These are phyloP conservation scores for Populus ilicifolia DNA, from an alignment of 345 rosid genomes.

Conservation along the genomic window DNA sequence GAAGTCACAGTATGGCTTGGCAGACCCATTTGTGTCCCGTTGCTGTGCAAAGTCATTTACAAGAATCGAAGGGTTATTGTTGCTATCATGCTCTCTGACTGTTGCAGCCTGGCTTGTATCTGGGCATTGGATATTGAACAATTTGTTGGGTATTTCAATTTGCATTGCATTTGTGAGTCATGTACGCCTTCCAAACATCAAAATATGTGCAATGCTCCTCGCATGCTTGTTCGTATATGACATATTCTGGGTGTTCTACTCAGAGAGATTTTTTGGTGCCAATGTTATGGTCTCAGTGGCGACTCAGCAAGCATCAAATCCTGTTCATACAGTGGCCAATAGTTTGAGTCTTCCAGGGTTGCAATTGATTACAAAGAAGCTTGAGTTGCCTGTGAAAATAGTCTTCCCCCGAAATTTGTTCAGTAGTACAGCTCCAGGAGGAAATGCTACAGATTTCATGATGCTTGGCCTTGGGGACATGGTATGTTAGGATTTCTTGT, in stretches of 20 bases:
- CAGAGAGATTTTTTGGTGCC: slow-evolving; percentile 96
- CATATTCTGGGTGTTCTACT: slow-evolving; percentile 98
- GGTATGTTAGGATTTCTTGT: slow-evolving; percentile 45
- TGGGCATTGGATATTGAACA: slow-evolving; percentile 95
- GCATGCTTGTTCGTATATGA: slow-evolving; percentile 84
- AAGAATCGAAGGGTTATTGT: slow-evolving; percentile 57
- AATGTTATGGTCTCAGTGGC: slow-evolving; percentile 99
- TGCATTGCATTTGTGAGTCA: slow-evolving; percentile 96
- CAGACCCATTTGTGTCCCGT: slow-evolving; percentile 80
- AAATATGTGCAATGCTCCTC: slow-evolving; percentile 83
- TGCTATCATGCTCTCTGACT: slow-evolving; percentile 44
- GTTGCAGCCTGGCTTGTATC: slow-evolving; percentile 90
- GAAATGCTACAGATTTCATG: slow-evolving; percentile 71
- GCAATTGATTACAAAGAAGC: slow-evolving; percentile 86
- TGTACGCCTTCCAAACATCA: slow-evolving; percentile 92
- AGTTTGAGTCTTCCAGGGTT: slow-evolving; percentile 94
- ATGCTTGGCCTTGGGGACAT: slow-evolving; percentile 99
- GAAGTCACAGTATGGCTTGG: slow-evolving; percentile 59
- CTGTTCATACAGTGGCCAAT: slow-evolving; percentile 88
- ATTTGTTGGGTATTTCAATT: slow-evolving; percentile 85
- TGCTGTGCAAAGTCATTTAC: slow-evolving; percentile 85
- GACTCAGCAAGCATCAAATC: slow-evolving; percentile 92
- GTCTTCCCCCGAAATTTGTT: slow-evolving; percentile 80
- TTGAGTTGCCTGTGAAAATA: slow-evolving; percentile 92
- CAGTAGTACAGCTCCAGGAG: slow-evolving; percentile 62